Conservation (phyloP, 1,139 yeast species). For the Candida buenavistaensis region DNA sequence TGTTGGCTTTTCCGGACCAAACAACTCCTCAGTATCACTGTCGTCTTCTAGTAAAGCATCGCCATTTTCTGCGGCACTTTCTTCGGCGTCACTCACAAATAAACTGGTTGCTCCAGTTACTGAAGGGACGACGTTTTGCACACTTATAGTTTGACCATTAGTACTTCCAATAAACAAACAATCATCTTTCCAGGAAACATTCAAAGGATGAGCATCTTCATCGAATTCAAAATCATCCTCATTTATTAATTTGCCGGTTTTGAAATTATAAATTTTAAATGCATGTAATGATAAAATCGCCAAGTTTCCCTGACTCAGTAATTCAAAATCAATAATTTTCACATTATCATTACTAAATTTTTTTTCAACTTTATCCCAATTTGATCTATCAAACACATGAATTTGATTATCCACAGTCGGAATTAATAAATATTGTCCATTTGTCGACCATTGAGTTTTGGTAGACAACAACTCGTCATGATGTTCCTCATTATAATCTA, state of each 20-base stretch:
- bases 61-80: constrained; percentile 19
- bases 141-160: constrained; percentile 48
- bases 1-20: too few relatives aligned
- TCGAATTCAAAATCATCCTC: constrained; percentile 14
- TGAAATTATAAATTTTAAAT: constrained; percentile 13
- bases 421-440: constrained; percentile 61
- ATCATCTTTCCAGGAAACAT: constrained; percentile 14
- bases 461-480: constrained; percentile 39
- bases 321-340: constrained; percentile 14
- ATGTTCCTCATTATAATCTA: constrained; percentile 39
- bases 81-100: constrained; percentile 32
- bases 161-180: constrained; percentile 51
- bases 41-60: constrained; percentile 12
- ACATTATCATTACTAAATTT: constrained; percentile 12
- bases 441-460: constrained; percentile 35
- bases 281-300: constrained; percentile 16
- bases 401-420: constrained; percentile 30
- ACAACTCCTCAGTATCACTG: constrained; percentile 24
- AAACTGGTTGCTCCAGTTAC: constrained; percentile 24
- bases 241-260: constrained; percentile 9
- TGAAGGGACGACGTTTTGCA: constrained; percentile 31
- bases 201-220: constrained; percentile 16
- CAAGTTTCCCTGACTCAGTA: constrained; percentile 10
- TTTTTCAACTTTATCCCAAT: constrained; percentile 21
- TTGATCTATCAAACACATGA: constrained; percentile 35